A percentile compares a stretch with the other conserved stretches of the same genome.
These are phyloP conservation scores for Venturia carpophila DNA, from an alignment of 2,329 filamentous ascomycete species.

Conservation along the genomic window DNA sequence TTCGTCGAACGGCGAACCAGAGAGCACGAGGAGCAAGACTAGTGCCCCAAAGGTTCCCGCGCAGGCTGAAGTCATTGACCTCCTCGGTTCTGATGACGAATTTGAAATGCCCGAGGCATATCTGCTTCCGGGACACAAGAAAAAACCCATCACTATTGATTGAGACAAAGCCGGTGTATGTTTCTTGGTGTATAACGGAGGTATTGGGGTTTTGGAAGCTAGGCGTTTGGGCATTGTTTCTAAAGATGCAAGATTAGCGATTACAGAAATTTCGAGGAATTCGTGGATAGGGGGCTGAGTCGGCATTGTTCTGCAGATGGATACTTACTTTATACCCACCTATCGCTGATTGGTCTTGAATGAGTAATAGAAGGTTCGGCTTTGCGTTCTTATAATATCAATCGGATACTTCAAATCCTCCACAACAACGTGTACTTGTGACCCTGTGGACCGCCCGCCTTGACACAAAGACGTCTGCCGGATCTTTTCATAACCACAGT, in stretches of 20 bases:
- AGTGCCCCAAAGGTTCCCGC: not conserved
- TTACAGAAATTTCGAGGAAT: not conserved
- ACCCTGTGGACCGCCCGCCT: not conserved
- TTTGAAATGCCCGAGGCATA: not conserved
- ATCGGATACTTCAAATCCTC: too few species aligned
- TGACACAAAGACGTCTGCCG: not conserved
- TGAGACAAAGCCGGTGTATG: not conserved
- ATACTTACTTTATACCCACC: not conserved
- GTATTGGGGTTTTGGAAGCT: not conserved
- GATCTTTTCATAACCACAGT: not conserved
- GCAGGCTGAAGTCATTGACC: not conserved
- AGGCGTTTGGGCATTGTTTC: not conserved
- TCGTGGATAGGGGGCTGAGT: not conserved
- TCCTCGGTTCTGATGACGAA: constrained; percentile 5
- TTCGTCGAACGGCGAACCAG: not conserved
- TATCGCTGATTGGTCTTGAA: not conserved
- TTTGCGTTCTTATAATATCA: not conserved
- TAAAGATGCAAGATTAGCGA: not conserved
- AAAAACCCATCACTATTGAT: not conserved
- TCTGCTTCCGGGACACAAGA: not conserved
- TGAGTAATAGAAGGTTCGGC: not conserved
- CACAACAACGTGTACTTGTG: not conserved
- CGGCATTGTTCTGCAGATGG: not conserved
- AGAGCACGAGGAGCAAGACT: not conserved
- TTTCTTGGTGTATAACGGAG: not conserved